phyloP scores from a whole-genome alignment of 371 early-diverging fungal genomes.

The Chytridiales sp. region DNA sequence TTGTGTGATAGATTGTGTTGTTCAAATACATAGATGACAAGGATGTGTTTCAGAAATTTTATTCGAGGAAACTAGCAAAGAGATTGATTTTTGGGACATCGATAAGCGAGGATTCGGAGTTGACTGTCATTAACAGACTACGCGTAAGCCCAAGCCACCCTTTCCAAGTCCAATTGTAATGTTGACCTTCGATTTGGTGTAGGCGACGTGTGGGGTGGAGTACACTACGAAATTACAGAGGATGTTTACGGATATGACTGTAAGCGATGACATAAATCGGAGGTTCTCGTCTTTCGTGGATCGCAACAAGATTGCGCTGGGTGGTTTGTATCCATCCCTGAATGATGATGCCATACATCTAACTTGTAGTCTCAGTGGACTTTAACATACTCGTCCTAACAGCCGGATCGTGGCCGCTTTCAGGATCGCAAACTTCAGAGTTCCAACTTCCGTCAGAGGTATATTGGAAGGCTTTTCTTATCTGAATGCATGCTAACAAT shows the following conservation, averaged over 20 bases:
- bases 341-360: too few species aligned
- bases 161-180: too few species aligned
- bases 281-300: conserved; percentile 50
- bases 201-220: conserved; percentile 77
- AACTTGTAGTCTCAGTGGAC: conserved; percentile 64
- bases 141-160: conserved; percentile 37
- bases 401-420: conserved; percentile 88
- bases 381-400: conserved; percentile 78
- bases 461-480: background rate
- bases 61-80: conserved; percentile 51
- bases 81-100: conserved; percentile 49
- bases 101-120: conserved; percentile 49
- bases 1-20: conserved; percentile 40
- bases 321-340: too few species aligned
- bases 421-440: conserved; percentile 49
- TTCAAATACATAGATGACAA: conserved; percentile 63
- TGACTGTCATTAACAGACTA: conserved; percentile 45
- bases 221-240: conserved; percentile 85
- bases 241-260: conserved; percentile 86
- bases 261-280: conserved; percentile 71
- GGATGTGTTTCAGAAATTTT: conserved; percentile 63
- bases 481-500: background rate
- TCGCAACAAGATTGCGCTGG: conserved; percentile 6
- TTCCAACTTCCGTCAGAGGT: conserved; percentile 29
- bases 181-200: too few species aligned